Evolutionary conservation across 83 land plant species (phyloP), one percentile per base, ranked within the genome.

Genomic region (Thuja plicata): DNA sequence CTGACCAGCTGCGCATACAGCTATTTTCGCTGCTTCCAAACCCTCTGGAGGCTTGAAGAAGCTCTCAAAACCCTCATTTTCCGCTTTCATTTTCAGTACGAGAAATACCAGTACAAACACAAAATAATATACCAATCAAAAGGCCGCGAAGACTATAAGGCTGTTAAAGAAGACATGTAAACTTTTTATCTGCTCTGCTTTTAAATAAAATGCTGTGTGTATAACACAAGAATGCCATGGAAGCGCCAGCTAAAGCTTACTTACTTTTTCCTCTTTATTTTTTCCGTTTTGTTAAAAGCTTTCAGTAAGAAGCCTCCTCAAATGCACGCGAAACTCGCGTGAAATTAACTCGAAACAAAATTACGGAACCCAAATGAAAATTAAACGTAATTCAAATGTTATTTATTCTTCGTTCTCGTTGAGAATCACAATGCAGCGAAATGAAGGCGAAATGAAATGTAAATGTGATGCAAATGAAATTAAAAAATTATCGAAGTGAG

Each of bases 251-350:
- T n/a, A 6, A n/a, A 82, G 16, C 11, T 81, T 43, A 0, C 21
- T 43, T 43, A 3, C 0, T 12, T 78, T 8, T 24, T 1, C 17
- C 35, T 12, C 17, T 76, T 12, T 35, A 10, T 32, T 34, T 32
- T 32, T 8, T 12, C 34, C 7, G 43, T 15, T 55, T 62, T 24
- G 70, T 16, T 21, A 62, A 24, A 24, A 19, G 24, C 27, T 62
- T 21, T 24, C 73, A 66, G 73, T 27, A 66, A 24, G 30, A 8
- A 27, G 30, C 17, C 1, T 66, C 30, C 30, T 46, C 83, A 41
- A 79, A 40, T 79, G 83, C 83, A 79, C 46, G 83, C 21, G 46
- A 79, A 40, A 79, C n/a, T 66, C 83, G 40, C 83, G 83, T 40
- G 83, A 79, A 40, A 79, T 66, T 27, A 66, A 27, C 32, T 7